A percentile compares a stretch with the other conserved stretches of the same genome.
Evolutionary conservation across 768 basidiomycete genomes (phyloP).

Genomic region (Kwoniella dejecticola): DNA sequence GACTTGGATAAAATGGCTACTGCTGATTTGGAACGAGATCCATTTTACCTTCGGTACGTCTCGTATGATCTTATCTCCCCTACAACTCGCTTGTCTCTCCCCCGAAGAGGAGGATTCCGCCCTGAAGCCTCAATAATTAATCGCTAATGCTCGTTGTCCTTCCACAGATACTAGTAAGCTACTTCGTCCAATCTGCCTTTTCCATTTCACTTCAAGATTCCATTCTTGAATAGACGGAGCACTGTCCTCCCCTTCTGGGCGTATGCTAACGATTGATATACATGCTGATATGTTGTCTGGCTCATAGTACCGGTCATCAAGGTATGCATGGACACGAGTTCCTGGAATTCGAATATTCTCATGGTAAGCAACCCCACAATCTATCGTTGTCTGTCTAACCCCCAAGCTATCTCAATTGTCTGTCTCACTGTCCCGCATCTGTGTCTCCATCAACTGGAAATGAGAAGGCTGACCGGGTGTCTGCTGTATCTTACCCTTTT

Average conservation of each 20-base stretch:
- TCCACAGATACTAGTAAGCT: constrained; percentile 53
- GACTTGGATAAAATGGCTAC: constrained; percentile 29
- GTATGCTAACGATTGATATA: background rate
- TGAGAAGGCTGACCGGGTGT: no score
- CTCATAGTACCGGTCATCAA: constrained; percentile 86
- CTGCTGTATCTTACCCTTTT: background rate
- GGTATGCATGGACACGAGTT: constrained; percentile 98
- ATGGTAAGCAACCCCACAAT: constrained; percentile 62
- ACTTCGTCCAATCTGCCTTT: background rate
- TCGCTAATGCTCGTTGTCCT: background rate
- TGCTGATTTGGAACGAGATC: constrained; percentile 53
- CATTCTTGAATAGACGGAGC: background rate
- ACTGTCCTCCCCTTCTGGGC: background rate
- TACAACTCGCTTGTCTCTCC: no score
- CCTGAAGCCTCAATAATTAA: no score
- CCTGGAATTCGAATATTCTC: constrained; percentile 96
- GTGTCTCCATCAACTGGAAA: no score
- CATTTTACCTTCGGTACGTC: constrained; percentile 56
- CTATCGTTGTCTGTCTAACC: no score
- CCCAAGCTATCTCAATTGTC: no score
- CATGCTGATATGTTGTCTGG: constrained; percentile 10
- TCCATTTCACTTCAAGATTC: no score
- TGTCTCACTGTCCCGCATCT: no score
- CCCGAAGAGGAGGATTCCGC: no score
- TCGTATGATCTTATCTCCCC: background rate